Evolutionary conservation across 441 rosid genomes (phyloP).

Genomic region (Sinapis alba): DNA sequence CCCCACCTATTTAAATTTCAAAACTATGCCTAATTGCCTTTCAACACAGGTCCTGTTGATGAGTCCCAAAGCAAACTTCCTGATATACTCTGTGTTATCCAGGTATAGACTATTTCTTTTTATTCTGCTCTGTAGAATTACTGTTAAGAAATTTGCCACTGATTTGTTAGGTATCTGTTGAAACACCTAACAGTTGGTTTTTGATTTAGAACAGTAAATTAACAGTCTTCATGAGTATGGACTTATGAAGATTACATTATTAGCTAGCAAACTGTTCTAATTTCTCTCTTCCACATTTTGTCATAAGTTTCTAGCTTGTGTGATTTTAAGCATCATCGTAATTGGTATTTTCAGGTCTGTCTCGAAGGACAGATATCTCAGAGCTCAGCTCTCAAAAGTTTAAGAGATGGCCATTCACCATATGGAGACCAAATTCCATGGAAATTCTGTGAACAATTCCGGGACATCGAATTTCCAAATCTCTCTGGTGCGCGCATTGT

Average conservation of each 20-base stretch:
- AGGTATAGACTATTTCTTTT: constrained; percentile 51
- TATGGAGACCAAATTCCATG: constrained; percentile 98
- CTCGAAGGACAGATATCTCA: constrained; percentile 97
- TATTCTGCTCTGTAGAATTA: neutral
- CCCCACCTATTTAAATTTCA: constrained; percentile 20
- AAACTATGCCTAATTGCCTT: constrained; percentile 42
- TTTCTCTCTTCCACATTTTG: neutral
- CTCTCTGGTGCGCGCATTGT: constrained; percentile 98
- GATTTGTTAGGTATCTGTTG: constrained; percentile 15
- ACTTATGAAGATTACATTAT: neutral
- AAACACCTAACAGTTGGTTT: neutral
- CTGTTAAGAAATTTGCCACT: neutral
- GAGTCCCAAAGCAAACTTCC: constrained; percentile 88
- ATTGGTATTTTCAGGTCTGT: constrained; percentile 54
- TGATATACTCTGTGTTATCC: constrained; percentile 88
- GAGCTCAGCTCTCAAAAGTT: constrained; percentile 78
- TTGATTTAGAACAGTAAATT: neutral
- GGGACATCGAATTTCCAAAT: constrained; percentile 81
- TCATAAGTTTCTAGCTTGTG: neutral
- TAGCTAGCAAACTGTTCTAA: constrained; percentile 22
- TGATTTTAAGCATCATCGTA: constrained; percentile 12
- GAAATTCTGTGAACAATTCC: constrained; percentile 93
- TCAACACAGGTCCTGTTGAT: constrained; percentile 85
- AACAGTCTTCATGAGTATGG: constrained; percentile 14
- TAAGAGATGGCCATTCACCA: constrained; percentile 85